A percentile compares a stretch with the other conserved stretches of the same genome.
Conservation (phyloP, 148 eudicot species). For the Linanthus parryae region DNA sequence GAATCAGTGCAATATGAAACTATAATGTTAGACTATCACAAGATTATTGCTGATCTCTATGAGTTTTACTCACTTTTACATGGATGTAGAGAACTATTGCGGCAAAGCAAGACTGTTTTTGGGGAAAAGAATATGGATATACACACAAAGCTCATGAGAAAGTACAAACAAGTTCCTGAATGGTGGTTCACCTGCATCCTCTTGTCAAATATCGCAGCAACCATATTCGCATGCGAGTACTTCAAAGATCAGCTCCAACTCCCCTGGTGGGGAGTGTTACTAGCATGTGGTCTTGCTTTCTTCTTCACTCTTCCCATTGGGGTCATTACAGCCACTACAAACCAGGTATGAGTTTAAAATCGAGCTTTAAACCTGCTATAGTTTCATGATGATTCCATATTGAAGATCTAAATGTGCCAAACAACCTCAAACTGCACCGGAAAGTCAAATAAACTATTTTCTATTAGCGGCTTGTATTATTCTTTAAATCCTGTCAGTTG, state of each 20-base stretch:
- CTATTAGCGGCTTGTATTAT: no score
- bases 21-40: no score
- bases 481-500: no score
- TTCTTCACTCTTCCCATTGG: conserved; percentile 64
- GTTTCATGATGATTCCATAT: no score
- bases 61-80: conserved; percentile 5
- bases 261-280: conserved; percentile 62
- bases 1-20: no score
- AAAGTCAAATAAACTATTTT: no score
- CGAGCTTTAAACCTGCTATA: no score
- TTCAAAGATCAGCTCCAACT: conserved; percentile 48
- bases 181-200: conserved; percentile 57
- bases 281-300: conserved; percentile 48
- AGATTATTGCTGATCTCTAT: not conserved
- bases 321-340: conserved; percentile 54
- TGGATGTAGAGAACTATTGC: conserved; percentile 37
- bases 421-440: no score
- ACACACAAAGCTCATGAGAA: conserved; percentile 58
- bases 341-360: conserved; percentile 42
- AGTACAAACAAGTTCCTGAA: conserved; percentile 51
- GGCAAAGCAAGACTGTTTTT: conserved; percentile 40
- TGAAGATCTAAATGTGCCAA: no score
- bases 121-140: conserved; percentile 39
- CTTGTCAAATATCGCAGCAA: conserved; percentile 21
- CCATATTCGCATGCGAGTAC: conserved; percentile 29